Evolutionary conservation across 2,329 filamentous ascomycete genomes (phyloP), one percentile per base, ranked within the genome.

Genomic region (Hymenoscyphus linearis): DNA sequence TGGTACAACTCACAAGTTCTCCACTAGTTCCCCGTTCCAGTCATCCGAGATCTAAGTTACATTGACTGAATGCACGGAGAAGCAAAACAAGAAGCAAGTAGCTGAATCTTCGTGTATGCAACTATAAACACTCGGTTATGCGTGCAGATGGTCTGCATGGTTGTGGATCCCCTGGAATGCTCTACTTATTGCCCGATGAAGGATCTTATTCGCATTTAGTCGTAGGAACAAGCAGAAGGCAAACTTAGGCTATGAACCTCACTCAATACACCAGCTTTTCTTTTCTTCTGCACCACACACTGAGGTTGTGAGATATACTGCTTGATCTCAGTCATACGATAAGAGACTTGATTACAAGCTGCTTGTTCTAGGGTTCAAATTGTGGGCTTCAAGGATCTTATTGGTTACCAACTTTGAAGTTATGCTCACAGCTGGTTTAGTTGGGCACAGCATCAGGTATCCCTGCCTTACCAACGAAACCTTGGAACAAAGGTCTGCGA

Each of bases 11-110:
- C 26, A 54, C 26, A 25, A 18, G 26, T 54, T 31, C 14, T 54
- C 26, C 52, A 31, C 52, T 34, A 14, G 22, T 54, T 54, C n/a
- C 52, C 52, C 22, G 12, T 54, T 54, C n/a, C 31, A 54, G 52
- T 25, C 27, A 54, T 54, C 31, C 52, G 52, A 54, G 52, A 54
- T 54, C n/a, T 31, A 54, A 54, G 52, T 54, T 31, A 54, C 52
- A 35, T 54, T 26, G 52, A 35, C 31, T 54, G 52, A 35, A n/a
- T 54, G 31, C 27, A 54, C 52, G 52, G n/a, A 4, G 26, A 54
- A 54, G 52, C 52, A 22, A 54, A 54, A 54, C 22, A 50, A 77
- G 44, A 50, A 50, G 22, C 25, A 50, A 22, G 44, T 50, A 12
- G 44, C 44, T 50, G 44, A 50, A 18, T 13, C 22, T 50, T 25